A percentile compares a stretch with the other conserved stretches of the same genome.
phyloP scores from a whole-genome alignment of 176 grass and related monocot species.

The Urochloa ruziziensis region DNA sequence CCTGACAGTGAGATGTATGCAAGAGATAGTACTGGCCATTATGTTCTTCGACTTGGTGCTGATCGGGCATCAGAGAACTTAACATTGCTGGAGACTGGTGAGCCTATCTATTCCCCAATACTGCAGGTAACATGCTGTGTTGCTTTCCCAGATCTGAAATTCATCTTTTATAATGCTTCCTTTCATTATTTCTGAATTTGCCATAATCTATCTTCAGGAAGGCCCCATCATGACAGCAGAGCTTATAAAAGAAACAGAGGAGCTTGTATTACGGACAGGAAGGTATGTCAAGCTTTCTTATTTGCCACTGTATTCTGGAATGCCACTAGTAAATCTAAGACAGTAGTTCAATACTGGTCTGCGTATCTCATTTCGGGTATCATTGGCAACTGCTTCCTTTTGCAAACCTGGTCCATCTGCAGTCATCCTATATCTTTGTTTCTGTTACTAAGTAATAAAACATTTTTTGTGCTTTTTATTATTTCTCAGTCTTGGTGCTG shows the following conservation, averaged over 20 bases:
- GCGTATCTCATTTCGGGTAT: neutral
- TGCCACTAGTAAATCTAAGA: slow-evolving; percentile 1
- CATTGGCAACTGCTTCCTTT: neutral
- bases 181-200: slow-evolving; percentile 26
- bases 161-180: slow-evolving; percentile 7
- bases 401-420: neutral
- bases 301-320: neutral
- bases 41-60: slow-evolving; percentile 79
- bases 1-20: slow-evolving; percentile 49
- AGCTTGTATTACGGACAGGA: slow-evolving; percentile 90
- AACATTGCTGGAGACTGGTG: slow-evolving; percentile 86
- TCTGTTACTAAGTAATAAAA: slow-evolving; percentile 10
- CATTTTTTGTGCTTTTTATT: slow-evolving; percentile 37
- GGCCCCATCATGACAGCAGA: slow-evolving; percentile 97
- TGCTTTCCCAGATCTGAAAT: neutral
- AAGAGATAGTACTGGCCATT: slow-evolving; percentile 60
- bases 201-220: slow-evolving; percentile 57
- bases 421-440: neutral
- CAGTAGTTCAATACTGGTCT: slow-evolving; percentile 4
- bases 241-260: slow-evolving; percentile 98
- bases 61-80: slow-evolving; percentile 56
- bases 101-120: slow-evolving; percentile 76
- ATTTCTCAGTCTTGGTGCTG: slow-evolving; percentile 83
- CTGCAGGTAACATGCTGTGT: slow-evolving; percentile 61
- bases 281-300: slow-evolving; percentile 45